Base-by-base conservation (phyloP, 2,329 filamentous ascomycete species). In the Venturia nashicola region DNA sequence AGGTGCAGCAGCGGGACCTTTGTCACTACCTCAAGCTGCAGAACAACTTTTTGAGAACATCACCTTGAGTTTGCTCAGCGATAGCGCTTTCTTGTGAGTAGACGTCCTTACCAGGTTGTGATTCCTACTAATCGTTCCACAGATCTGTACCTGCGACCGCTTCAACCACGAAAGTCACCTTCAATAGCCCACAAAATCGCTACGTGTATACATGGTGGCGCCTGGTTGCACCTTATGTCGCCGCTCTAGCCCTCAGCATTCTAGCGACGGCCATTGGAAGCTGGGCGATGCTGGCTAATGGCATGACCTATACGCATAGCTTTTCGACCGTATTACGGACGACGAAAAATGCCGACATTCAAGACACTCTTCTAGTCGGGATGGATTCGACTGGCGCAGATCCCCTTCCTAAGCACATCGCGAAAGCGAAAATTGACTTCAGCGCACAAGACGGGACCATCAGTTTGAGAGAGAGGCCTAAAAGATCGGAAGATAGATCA, bases 131-230 rank as follows among this genome's bases (percentile, higher is more conserved):
- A 40, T n/a, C 4, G 6, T 40, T 6, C 5, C 8, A 14, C 57
- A 60, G 57, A 60, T 46, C 39, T 6, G 32, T 20, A 18, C 20
- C 36, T 16, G n/a, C 39, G 16, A 39, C 20, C 23, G 12, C 43
- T 36, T 20, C 60, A 4, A 34, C 3, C 9, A 44, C 44, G 6
- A 48, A 61, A 18, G 43, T 61, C 7, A 48, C 44, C 1, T 36
- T 61, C 42, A 39, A 51, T 32, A 36, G 42, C n/a, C 60, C 42
- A 11, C 60, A 61, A 16, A 61, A 61, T 61, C 60, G 43, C 18
- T 61, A 61, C 27, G 60, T 61, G 20, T 61, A 61, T 23, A 61
- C 60, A 4, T 44, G 42, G 42, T 61, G 60, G 42, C 60, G 60
- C 42, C 44, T 61, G 9, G 42, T 61, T 39, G 43, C 27, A 46